Base-by-base conservation (phyloP, 345 rosid genomes). In the Hirschfeldia incana region DNA sequence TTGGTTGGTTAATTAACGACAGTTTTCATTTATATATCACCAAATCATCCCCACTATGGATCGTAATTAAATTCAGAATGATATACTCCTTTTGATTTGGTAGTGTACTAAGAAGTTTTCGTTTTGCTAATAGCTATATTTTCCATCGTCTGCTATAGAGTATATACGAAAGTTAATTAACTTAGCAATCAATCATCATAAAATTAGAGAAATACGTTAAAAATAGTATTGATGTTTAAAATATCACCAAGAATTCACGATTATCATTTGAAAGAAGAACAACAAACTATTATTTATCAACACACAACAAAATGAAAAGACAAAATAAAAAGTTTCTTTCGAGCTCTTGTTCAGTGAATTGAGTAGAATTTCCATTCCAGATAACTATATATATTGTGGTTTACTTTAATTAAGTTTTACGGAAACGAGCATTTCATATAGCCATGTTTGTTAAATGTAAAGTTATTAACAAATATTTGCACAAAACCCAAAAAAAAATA, bases 1-100 rank as follows among this genome's bases (percentile, higher is more conserved):
- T 74, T 74, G 59, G 65, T 79, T 79, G 78, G 78, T 33, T 37
- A 16, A 51, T 74, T 69, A 63, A 51, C 70, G 74, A 67, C 74
- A 67, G 1, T 44, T 60, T 78, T 73, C 55, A 32, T 67, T 67
- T 67, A 17, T 78, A 59, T 37, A 65, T 77, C 57, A 62, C 42
- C 65, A 61, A 13, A 61, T 69, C 29, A 46, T 44, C 16, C 46
- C 62, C 11, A 76, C 11, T 21, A 30, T 17, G 27, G 6, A 33
- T 30, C 67, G 42, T 42, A 28, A 3, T 67, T 76, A 42, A 15
- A 29, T 3, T 67, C 28, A 32, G 26, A 67, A 58, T 6, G 8
- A 37, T 67, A 13, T 4, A 58, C 12, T 53, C 8, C 11, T 58
- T 2, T 30, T 15, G 34, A 4, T 58, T 15, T 16, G 15, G 66